Base-by-base conservation (phyloP, 2,329 filamentous ascomycete genomes). In the Paramyrothecium roridum region DNA sequence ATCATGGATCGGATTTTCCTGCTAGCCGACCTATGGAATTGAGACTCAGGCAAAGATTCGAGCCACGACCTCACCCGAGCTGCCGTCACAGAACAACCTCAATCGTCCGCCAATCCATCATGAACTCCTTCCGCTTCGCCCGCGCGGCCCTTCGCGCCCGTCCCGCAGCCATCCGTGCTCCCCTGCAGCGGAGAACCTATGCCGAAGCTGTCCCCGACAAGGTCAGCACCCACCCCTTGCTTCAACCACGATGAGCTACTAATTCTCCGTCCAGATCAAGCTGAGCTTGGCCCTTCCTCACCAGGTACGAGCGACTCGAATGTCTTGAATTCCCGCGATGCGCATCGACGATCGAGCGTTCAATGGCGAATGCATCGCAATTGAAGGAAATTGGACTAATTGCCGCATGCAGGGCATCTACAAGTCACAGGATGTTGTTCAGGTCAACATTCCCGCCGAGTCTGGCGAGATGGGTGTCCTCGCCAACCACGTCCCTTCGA, bases 391-490 rank as follows among this genome's bases (percentile, higher is more conserved):
- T 52, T 58, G 54, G 67, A 72, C 76, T 82, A 82, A 82, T 79
- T 79, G 69, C 75, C 79, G 75, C 80, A 79, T 61, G 59, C 72
- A 92, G 89, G 79, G 88, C 68, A 79, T 88, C 78, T 87, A 84
- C 81, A 84, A 83, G 76, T 86, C 79, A 66, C 79, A 85, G 69
- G 82, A 84, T 71, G 83, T 87, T 72, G 87, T 98, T 72, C 95
- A 99, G 83, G 95, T 99, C 83, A 99, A 99, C 86, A 88, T 99
- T 71, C 89, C 95, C 75, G 95, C 95, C 72, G 95, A 96, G 77
- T 96, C 93, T 61, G 95, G 95, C 75, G 95, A 98, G 70, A 99
- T 99, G 95, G 95, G 95, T 89, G 89, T 99, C 69, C 89, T 99
- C 73, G 95, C 95, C 75, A 96, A 95, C 84, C 95, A 99, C 86